Base-by-base conservation (phyloP, 495 filamentous ascomycete genomes). In the Geoglossum glabrum region DNA sequence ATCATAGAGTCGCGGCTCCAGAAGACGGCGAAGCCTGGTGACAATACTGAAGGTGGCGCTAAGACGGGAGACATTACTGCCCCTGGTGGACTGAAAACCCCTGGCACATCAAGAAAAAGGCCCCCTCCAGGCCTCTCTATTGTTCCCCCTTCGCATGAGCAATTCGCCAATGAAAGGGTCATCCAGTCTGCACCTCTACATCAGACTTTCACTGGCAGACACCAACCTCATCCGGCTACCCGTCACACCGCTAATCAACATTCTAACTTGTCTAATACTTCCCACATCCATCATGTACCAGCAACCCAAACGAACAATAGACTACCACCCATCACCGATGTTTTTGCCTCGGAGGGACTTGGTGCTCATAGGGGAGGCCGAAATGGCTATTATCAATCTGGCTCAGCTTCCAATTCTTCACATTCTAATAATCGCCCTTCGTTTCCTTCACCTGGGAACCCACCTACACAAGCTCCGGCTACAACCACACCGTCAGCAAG, bases 111-210 rank as follows among this genome's bases (percentile, higher is more conserved):
- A 70, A 76, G 89, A 78, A 77, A 90, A 77, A 72, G 80, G 63
- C 84, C 88, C 38, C 90, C 92, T 43, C 86, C 87, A 17, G 90
- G 90, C 54, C 72, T 98, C 54, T 92, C 89, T 56, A 98, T 98
- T 60, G 85, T 90, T n/a, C 87, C 92, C 17, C 92, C 92, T 0
- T 87, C 90, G n/a, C 88, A 93, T 61, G 80, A 90, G 57, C 87
- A 93, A 50, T 98, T 98, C 64, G 90, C 92, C 55, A 83, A 92
- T 65, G 92, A 98, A 71, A 77, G 92, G 57, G 89, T 98, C 30
- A 90, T 98, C 57, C 92, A 98, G 71, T 98, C 92, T 5, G 92
- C 92, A 1, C 92, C 92, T 15, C 74, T 98, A n/a, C 79, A 95
- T 64, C 89, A 94, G 68, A 90, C 86, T 15, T 98, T 98, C 68